Evolutionary conservation across 768 basidiomycete species (phyloP).

Genomic region (Amanita inopinata): DNA sequence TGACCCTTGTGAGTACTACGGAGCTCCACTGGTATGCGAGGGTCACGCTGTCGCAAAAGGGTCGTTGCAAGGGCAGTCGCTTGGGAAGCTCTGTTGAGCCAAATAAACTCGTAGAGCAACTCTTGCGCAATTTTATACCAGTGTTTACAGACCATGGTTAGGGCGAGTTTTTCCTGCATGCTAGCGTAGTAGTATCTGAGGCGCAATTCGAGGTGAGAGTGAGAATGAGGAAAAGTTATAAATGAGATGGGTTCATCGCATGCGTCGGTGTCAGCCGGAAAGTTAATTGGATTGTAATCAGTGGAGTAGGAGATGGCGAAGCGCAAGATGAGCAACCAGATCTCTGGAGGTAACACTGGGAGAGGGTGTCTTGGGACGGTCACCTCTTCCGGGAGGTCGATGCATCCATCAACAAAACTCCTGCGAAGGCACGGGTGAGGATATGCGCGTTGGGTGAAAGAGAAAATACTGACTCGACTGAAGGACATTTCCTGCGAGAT

Average conservation of each 20-base stretch:
- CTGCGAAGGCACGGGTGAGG: neutral
- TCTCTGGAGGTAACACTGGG: conserved; percentile 46
- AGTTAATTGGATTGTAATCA: conserved; percentile 8
- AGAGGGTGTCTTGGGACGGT: conserved; percentile 12
- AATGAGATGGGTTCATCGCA: conserved; percentile 47
- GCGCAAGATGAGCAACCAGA: conserved; percentile 59
- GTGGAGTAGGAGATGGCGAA: conserved; percentile 32
- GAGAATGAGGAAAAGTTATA: conserved; percentile 33
- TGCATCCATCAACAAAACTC: neutral
- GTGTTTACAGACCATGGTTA: conserved; percentile 44
- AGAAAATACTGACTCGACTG: too few relatives aligned
- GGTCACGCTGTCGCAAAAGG: conserved; percentile 24
- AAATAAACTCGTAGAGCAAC: conserved; percentile 58
- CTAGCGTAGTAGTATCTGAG: conserved; percentile 33
- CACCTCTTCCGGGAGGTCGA: neutral
- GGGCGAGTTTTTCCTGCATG: conserved; percentile 39
- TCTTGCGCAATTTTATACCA: conserved; percentile 48
- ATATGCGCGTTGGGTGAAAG: neutral
- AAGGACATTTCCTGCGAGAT: too few relatives aligned
- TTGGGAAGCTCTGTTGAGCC: conserved; percentile 49
- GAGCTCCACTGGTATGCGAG: conserved; percentile 18
- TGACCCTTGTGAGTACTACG: conserved; percentile 23
- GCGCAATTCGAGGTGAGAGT: conserved; percentile 24
- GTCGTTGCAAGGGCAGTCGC: conserved; percentile 32
- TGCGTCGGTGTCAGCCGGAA: conserved; percentile 14